Conservation (phyloP, 2,329 filamentous ascomycete species). For the Sordariomycetes sp. region DNA sequence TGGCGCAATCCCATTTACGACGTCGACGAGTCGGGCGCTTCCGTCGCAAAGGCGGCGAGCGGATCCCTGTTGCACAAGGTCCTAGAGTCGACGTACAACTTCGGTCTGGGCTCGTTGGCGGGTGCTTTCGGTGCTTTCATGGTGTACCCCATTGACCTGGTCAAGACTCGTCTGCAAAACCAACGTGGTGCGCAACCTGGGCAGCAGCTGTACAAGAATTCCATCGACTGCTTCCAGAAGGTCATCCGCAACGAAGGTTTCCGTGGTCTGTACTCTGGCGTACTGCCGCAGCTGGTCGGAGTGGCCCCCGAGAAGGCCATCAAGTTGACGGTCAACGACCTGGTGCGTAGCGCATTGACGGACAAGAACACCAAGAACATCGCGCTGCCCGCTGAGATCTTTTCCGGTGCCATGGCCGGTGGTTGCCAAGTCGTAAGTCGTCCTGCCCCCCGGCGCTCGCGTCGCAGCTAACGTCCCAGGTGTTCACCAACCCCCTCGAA, state of each 20-base stretch:
- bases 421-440: constrained; percentile 86
- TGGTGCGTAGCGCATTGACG: constrained; percentile 69
- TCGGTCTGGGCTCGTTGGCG: constrained; percentile 77
- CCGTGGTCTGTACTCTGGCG: constrained; percentile 84
- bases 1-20: constrained; percentile 62
- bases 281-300: constrained; percentile 89
- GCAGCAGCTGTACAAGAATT: constrained; percentile 92
- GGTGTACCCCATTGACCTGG: constrained; percentile 97
- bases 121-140: constrained; percentile 98
- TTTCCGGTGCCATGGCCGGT: constrained; percentile 85
- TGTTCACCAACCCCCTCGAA: constrained; percentile 96
- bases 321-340: constrained; percentile 95
- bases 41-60: constrained; percentile 15
- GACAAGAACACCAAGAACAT: constrained; percentile 67
- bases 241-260: constrained; percentile 89
- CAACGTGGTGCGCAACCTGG: constrained; percentile 77
- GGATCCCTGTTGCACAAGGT: constrained; percentile 47
- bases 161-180: constrained; percentile 98
- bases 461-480: no score
- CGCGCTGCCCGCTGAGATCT: constrained; percentile 58
- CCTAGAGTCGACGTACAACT: constrained; percentile 72
- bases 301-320: constrained; percentile 99
- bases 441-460: neutral
- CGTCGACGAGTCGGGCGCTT: constrained; percentile 30
- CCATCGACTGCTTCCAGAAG: constrained; percentile 87